Evolutionary conservation across 2,329 filamentous ascomycete genomes (phyloP).

Genomic region (Teratosphaeria nubilosa): DNA sequence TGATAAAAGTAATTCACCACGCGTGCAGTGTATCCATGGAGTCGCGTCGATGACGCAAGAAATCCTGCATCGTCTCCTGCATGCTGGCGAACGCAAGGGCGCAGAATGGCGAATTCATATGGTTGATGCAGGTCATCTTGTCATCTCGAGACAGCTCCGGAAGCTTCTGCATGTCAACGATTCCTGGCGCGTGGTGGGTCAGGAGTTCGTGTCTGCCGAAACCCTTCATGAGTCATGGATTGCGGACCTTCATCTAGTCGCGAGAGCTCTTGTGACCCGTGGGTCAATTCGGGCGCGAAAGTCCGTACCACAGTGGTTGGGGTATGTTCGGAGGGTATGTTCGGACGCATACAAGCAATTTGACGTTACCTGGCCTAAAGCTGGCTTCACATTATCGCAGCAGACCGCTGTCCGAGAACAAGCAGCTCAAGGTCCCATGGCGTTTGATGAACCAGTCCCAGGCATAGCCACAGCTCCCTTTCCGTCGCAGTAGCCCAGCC

Average conservation of each 20-base stretch:
- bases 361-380: not conserved
- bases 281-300: not conserved
- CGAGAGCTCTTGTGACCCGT: not conserved
- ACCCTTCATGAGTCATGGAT: not conserved
- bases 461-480: not conserved
- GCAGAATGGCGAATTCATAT: not conserved
- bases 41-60: too few relatives aligned
- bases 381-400: not conserved
- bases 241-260: not conserved
- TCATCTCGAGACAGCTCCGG: not conserved
- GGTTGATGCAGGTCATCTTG: not conserved
- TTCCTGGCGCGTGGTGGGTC: not conserved
- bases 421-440: not conserved
- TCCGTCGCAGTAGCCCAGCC: conserved; percentile 20
- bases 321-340: too few relatives aligned
- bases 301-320: not conserved
- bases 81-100: not conserved
- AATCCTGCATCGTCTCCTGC: not conserved
- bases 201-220: not conserved
- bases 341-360: too few relatives aligned
- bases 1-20: too few relatives aligned
- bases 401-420: not conserved
- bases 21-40: too few relatives aligned
- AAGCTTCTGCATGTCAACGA: not conserved
- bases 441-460: not conserved